A percentile compares a stretch with the other conserved stretches of the same genome.
These are phyloP conservation scores for Vachellia collinsii DNA, from an alignment of 306 rosid species.

Conservation along the genomic window DNA sequence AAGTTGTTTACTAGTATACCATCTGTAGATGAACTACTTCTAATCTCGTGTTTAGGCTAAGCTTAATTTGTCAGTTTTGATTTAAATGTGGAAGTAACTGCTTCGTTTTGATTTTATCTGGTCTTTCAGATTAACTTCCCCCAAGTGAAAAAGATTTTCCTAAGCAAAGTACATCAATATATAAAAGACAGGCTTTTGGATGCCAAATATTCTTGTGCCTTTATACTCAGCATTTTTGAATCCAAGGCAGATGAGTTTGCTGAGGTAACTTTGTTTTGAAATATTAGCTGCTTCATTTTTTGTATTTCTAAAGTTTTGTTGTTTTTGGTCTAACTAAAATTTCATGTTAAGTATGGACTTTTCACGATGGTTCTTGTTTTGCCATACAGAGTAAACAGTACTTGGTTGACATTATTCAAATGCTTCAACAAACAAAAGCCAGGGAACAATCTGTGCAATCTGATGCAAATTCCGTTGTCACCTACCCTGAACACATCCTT, in stretches of 20 bases:
- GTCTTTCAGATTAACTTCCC: constrained; percentile 74
- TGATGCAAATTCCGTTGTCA: constrained; percentile 68
- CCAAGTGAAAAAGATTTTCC: constrained; percentile 77
- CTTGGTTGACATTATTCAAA: constrained; percentile 83
- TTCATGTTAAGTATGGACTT: constrained; percentile 25
- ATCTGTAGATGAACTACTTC: constrained; percentile 5
- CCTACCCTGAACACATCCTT: constrained; percentile 82
- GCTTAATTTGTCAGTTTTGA: constrained; percentile 35
- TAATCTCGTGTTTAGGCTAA: constrained; percentile 11
- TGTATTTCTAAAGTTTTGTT: not conserved
- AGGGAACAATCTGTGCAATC: constrained; percentile 62
- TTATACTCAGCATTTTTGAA: constrained; percentile 62
- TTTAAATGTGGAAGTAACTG: constrained; percentile 30
- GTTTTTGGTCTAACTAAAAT: not conserved
- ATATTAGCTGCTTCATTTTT: constrained; percentile 27
- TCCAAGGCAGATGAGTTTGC: constrained; percentile 62
- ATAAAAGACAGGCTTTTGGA: constrained; percentile 80
- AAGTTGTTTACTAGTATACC: constrained; percentile 32
- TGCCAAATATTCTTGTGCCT: constrained; percentile 89
- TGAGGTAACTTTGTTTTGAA: constrained; percentile 64
- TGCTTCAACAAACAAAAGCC: constrained; percentile 77
- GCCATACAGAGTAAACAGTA: constrained; percentile 75
- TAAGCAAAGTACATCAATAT: constrained; percentile 87
- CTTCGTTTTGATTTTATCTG: constrained; percentile 33
- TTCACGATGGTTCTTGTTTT: constrained; percentile 32